Evolutionary conservation across 139 green algal genomes (phyloP), one percentile per base, ranked within the genome.

Genomic region (Pleodorina starrii): DNA sequence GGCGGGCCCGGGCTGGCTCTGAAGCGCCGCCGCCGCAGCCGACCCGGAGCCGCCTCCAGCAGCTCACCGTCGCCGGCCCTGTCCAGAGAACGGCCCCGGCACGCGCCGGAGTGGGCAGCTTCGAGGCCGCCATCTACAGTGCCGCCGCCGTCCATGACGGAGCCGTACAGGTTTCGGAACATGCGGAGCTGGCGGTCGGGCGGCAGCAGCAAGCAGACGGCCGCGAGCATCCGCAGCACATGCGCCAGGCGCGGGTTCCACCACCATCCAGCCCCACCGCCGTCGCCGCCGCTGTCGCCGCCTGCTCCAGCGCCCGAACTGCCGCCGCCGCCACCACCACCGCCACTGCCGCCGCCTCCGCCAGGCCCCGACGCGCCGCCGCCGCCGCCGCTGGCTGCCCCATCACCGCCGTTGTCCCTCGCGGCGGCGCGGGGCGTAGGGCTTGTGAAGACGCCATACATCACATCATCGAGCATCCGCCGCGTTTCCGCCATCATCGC

Each of bases 191-290:
- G 81, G 0, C 60, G 29, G 32, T 87, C 81, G 4, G 81, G 81
- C 43, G 81, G 81, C 59, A 87, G 29, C 21, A 87, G 60, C 42
- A 87, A 50, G 59, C 81, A 78, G 21, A 86, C 79, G 14, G 59
- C 27, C 2, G 79, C 79, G 60, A 87, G 43, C 40, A 66, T 73
- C n/a, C 23, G 43, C 7, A 78, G 29, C 17, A 76, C 19, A 3
- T 32, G 42, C 16, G 11, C 7, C 9, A 87, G 43, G 0, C 32
- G 60, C 43, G 60, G 81, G 32, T 68, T 50, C 14, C 81, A 51
- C 81, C 81, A 87, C 60, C 36, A 75, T n/a, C n/a, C 79, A 40
- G 17, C 79, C 1, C 40, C 40, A 27, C 16, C 25, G 38, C 29
- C 81, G 5, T 14, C 23, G 5, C 43, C 57, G 6, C 35, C 35